A percentile compares a stretch with the other conserved stretches of the same genome.
Evolutionary conservation across 108 stramenopile species (phyloP).

Genomic region (Nitzschia palea): DNA sequence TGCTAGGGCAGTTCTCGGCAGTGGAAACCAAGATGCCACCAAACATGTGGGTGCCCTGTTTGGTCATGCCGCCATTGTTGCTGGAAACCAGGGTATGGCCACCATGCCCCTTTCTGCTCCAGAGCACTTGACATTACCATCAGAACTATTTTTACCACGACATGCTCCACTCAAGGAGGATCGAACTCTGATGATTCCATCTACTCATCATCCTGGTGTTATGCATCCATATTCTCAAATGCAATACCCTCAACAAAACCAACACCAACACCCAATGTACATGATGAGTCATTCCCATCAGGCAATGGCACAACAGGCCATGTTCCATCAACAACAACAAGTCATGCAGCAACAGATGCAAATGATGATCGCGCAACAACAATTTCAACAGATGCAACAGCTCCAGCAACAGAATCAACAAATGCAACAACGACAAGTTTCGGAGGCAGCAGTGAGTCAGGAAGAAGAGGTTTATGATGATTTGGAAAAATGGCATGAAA

Average conservation of each 20-base stretch:
- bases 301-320: slow-evolving; percentile 27
- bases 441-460: neutral
- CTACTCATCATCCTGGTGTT: neutral
- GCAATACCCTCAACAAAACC: slow-evolving; percentile 17
- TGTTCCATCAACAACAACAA: slow-evolving; percentile 46
- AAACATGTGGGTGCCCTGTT: slow-evolving; percentile 54
- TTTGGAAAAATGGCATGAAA: slow-evolving; percentile 31
- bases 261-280: slow-evolving; percentile 13
- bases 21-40: slow-evolving; percentile 20
- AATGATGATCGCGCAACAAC: slow-evolving; percentile 32
- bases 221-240: neutral
- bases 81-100: neutral
- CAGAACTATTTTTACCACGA: neutral
- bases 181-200: neutral
- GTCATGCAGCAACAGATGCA: slow-evolving; percentile 63
- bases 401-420: slow-evolving; percentile 26
- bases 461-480: neutral
- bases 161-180: neutral
- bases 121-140: slow-evolving; percentile 29
- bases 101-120: slow-evolving; percentile 58
- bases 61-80: slow-evolving; percentile 51
- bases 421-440: slow-evolving; percentile 1
- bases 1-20: slow-evolving; percentile 37
- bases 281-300: slow-evolving; percentile 20
- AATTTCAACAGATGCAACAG: slow-evolving; percentile 25